These are phyloP conservation scores for Monilinia fructigena DNA, from an alignment of 2,329 filamentous ascomycete species.

Conservation along the genomic window DNA sequence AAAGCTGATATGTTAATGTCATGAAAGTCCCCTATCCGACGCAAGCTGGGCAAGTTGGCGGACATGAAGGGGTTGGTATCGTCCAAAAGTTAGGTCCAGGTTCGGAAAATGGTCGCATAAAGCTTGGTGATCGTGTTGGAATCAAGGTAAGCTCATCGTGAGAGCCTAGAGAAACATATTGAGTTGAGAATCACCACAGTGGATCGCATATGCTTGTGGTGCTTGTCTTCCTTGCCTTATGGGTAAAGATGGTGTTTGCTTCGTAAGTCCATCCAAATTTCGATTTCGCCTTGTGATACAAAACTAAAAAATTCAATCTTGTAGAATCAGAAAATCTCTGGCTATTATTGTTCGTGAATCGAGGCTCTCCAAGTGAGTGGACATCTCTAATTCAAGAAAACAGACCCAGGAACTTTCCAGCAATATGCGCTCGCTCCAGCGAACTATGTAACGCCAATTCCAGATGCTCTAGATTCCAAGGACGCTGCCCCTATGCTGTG, in stretches of 20 bases:
- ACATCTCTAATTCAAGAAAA: slow-evolving; percentile 7
- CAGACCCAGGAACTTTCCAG: slow-evolving; percentile 66
- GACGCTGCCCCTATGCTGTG: slow-evolving; percentile 66
- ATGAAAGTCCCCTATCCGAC: slow-evolving; percentile 56
- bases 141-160: slow-evolving; percentile 53
- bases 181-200: slow-evolving; percentile 42
- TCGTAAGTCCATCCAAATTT: slow-evolving; percentile 48
- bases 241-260: slow-evolving; percentile 63
- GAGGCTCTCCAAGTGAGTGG: slow-evolving; percentile 2
- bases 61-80: slow-evolving; percentile 66
- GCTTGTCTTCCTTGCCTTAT: slow-evolving; percentile 53
- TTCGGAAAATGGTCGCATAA: slow-evolving; percentile 54
- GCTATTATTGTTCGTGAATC: slow-evolving; percentile 55
- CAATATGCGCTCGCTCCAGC: slow-evolving; percentile 65
- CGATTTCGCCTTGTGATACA: slow-evolving; percentile 8
- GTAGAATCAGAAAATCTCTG: slow-evolving; percentile 55
- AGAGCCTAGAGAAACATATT: neutral
- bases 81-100: slow-evolving; percentile 65
- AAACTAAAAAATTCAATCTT: slow-evolving; percentile 21
- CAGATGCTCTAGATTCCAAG: slow-evolving; percentile 57
- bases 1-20: slow-evolving; percentile 44
- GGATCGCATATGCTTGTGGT: slow-evolving; percentile 54
- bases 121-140: slow-evolving; percentile 66
- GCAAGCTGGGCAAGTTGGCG: slow-evolving; percentile 61
- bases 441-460: slow-evolving; percentile 69